Conservation (phyloP, 164 flowering plant species). For the Vitis labrusca region DNA sequence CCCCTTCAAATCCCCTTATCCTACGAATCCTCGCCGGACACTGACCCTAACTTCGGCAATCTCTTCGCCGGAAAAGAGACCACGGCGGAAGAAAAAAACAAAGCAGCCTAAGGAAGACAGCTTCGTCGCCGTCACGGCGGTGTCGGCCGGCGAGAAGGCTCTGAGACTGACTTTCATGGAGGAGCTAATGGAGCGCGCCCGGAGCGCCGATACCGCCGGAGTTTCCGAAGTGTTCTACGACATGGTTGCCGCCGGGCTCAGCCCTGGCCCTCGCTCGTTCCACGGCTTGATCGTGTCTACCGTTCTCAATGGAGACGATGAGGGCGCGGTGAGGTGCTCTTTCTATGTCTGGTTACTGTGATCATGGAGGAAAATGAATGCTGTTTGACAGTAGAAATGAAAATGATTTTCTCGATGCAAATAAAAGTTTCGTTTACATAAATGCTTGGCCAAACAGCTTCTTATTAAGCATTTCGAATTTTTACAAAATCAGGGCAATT, state of each 20-base stretch:
- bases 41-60: conserved; percentile 19
- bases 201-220: conserved; percentile 56
- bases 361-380: too few relatives aligned
- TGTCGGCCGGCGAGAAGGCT: conserved; percentile 64
- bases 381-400: too few relatives aligned
- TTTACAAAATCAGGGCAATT: too few relatives aligned
- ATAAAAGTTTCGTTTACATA: too few relatives aligned
- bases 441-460: too few relatives aligned
- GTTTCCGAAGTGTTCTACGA: conserved; percentile 77
- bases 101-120: conserved; percentile 23
- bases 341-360: too few relatives aligned
- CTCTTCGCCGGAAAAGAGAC: conserved; percentile 22
- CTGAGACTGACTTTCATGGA: conserved; percentile 87
- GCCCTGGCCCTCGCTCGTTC: conserved; percentile 86
- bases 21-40: conserved; percentile 9
- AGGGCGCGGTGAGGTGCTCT: conserved; percentile 65
- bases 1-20: conserved; percentile 12
- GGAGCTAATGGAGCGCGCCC: conserved; percentile 76
- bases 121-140: conserved; percentile 10
- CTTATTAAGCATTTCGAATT: too few relatives aligned
- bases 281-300: conserved; percentile 87
- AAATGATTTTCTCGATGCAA: too few relatives aligned
- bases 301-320: conserved; percentile 56
- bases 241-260: conserved; percentile 91
- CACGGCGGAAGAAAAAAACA: conserved; percentile 27